Evolutionary conservation across 805 yeast genomes (phyloP).

Genomic region (Candida piceae): DNA sequence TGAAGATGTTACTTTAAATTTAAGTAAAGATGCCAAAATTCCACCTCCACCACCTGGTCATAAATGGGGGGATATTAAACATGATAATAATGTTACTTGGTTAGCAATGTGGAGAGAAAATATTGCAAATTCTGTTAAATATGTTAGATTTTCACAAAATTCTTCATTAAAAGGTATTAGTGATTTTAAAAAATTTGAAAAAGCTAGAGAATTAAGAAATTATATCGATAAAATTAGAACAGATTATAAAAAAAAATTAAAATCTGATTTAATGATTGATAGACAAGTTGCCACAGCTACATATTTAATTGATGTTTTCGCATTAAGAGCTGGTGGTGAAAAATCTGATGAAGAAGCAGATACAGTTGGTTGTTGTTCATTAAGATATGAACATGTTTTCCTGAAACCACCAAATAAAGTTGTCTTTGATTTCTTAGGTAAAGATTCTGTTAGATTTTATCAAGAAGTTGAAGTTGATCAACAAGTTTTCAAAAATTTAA

Average conservation of each 20-base stretch:
- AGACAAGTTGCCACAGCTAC: conserved; percentile 94
- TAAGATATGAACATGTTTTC: conserved; percentile 84
- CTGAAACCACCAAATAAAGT: conserved; percentile 82
- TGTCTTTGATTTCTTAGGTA: conserved; percentile 89
- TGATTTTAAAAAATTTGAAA: conserved; percentile 88
- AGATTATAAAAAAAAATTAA: conserved; percentile 68
- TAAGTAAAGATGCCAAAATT: conserved; percentile 63
- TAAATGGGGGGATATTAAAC: conserved; percentile 82
- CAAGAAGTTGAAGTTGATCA: conserved; percentile 89
- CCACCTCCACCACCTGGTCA: conserved; percentile 89
- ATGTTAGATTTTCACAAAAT: conserved; percentile 86
- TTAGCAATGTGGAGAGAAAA: conserved; percentile 97
- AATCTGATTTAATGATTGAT: conserved; percentile 72
- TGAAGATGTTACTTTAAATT: conserved; percentile 81
- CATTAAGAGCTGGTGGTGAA: conserved; percentile 97
- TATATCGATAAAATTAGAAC: conserved; percentile 68
- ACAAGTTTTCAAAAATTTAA: conserved; percentile 87
- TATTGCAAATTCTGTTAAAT: conserved; percentile 75
- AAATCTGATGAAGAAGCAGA: conserved; percentile 97
- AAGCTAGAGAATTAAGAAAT: conserved; percentile 77
- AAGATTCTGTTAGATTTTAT: conserved; percentile 85
- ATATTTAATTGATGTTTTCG: conserved; percentile 86
- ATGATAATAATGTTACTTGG: conserved; percentile 92
- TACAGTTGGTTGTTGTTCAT: conserved; percentile 95
- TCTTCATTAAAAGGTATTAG: conserved; percentile 89